phyloP scores from a whole-genome alignment of 768 basidiomycete genomes.

The Piloderma croceum region DNA sequence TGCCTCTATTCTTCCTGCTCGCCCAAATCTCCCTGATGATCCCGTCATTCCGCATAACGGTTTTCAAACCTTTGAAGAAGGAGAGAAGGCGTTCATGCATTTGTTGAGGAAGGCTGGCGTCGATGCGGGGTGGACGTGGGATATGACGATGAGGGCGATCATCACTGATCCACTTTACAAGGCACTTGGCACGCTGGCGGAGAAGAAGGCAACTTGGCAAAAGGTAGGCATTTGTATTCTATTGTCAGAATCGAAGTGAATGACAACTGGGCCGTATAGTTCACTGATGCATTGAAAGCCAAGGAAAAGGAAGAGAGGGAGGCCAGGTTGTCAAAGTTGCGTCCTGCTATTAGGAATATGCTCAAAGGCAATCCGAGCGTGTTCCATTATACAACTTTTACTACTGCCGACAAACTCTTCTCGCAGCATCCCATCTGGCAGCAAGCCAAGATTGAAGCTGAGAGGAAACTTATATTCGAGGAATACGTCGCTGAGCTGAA shows the following conservation, averaged over 20 bases:
- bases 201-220: conserved; percentile 92
- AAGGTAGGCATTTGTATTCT: conserved; percentile 51
- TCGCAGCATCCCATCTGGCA: conserved; percentile 88
- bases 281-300: conserved; percentile 65
- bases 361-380: conserved; percentile 83
- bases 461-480: conserved; percentile 83
- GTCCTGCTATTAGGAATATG: conserved; percentile 83
- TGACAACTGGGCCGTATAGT: conserved; percentile 54
- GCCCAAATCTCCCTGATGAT: conserved; percentile 80
- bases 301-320: conserved; percentile 88
- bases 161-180: conserved; percentile 98
- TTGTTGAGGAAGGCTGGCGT: conserved; percentile 86
- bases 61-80: conserved; percentile 80
- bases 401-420: conserved; percentile 83
- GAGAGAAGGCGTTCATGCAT: conserved; percentile 91
- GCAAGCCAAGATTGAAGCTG: conserved; percentile 77
- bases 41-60: conserved; percentile 88
- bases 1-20: conserved; percentile 57
- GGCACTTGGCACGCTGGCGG: conserved; percentile 85
- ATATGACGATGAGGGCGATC: conserved; percentile 95
- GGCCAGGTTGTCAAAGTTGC: conserved; percentile 73
- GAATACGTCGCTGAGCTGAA: conserved; percentile 86
- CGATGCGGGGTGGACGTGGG: conserved; percentile 94
- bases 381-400: conserved; percentile 87
- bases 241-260: neutral